Evolutionary conservation across 2,329 filamentous ascomycete genomes (phyloP).

Genomic region (Colletotrichum abscissum): DNA sequence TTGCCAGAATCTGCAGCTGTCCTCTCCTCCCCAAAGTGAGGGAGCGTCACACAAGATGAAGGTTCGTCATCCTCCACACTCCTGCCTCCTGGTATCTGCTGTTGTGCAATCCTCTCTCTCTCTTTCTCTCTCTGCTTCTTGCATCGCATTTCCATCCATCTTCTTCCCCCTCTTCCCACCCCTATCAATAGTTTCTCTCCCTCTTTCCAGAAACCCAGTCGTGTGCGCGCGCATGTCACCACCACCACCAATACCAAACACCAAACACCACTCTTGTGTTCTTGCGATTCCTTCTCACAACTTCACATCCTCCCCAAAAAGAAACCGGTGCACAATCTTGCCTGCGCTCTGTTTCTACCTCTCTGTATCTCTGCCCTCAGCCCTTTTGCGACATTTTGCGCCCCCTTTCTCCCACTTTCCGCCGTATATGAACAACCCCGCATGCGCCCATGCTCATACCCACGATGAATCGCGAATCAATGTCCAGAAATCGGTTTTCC

Average conservation of each 20-base stretch:
- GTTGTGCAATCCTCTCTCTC: not conserved
- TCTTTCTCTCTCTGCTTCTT: not conserved
- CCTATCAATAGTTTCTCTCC: not conserved
- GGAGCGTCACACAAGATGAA: constrained; percentile 38
- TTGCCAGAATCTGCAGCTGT: constrained; percentile 2
- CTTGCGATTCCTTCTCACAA: constrained; percentile 9
- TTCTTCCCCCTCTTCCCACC: not conserved
- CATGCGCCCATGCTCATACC: constrained; percentile 34
- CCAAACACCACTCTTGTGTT: not conserved
- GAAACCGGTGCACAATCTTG: not conserved
- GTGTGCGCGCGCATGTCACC: not conserved
- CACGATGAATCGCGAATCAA: constrained; percentile 31
- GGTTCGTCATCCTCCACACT: constrained; percentile 31
- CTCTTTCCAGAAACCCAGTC: not conserved
- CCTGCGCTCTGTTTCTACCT: not conserved
- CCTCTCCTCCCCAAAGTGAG: constrained; percentile 12
- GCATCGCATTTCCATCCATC: constrained; percentile 17
- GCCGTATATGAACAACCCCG: constrained; percentile 29
- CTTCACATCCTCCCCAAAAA: not conserved
- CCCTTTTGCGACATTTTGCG: not conserved
- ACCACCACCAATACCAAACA: not conserved
- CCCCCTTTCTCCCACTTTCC: constrained; percentile 29
- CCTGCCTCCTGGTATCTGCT: constrained; percentile 18
- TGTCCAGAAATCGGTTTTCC: constrained; percentile 33
- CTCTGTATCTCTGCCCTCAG: not conserved